Base-by-base conservation (phyloP, 2,329 filamentous ascomycete species). In the Epichloe bromicola region DNA sequence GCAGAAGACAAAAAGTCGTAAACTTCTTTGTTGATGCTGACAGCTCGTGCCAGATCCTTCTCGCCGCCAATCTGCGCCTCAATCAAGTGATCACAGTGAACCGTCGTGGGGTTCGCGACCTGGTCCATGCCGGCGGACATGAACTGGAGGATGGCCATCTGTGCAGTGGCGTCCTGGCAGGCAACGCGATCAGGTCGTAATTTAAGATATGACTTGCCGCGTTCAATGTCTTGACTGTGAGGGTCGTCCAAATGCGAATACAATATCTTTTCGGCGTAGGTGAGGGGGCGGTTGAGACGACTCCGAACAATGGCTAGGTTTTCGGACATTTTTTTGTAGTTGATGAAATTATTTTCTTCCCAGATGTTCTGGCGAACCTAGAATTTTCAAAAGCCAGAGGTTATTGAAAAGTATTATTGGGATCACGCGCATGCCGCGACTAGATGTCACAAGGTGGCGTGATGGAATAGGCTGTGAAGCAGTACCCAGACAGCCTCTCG, bases 111-210 rank as follows among this genome's bases (percentile, higher is more conserved):
- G 64, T 94, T 97, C 57, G 90, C 90, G 55, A 97, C 93, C 23
- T 85, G 84, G 59, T 88, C 87, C 88, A 98, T 91, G 69, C 91
- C 91, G 55, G 93, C 91, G 51, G 88, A 95, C 90, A 98, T 98
- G 81, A 98, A 98, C 77, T 98, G 93, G 54, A 98, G 80, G 61
- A 98, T 95, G 58, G 93, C 93, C 93, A 98, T 98, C 80, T 98
- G 93, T 57, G 93, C 93, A 54, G 93, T 97, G 67, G 93, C 93
- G 80, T 98, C 93, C 78, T 98, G 93, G 79, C 93, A 97, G 70
- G 93, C 93, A 64, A 98, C 93, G 71, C 93, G 88, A 69, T 98
- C 93, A 53, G 93, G 93, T 59, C 93, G 87, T 61, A 98, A 83
- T 78, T 91, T 96, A 60, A 98, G 82, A 74, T 98, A 97, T 54